These are phyloP conservation scores for Catenaria anguillulae DNA, from an alignment of 371 early-diverging fungal genomes.

Conservation along the genomic window DNA sequence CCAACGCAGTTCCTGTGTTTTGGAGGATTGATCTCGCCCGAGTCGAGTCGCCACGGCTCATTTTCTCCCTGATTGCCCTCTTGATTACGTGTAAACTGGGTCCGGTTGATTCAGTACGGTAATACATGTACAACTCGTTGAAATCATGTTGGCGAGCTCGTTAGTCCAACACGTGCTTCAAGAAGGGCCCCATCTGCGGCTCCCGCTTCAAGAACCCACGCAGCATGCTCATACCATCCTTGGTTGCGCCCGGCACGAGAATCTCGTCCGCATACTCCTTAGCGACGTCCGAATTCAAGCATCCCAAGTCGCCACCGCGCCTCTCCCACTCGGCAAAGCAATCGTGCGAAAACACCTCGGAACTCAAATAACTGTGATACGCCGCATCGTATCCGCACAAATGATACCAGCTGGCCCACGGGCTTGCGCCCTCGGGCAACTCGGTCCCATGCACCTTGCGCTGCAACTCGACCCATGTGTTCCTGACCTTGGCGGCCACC, in stretches of 20 bases:
- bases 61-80: too few species aligned
- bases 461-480: conserved; percentile 6
- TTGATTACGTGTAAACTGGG: too few species aligned
- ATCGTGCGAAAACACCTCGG: conserved; percentile 10
- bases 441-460: conserved; percentile 1
- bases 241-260: conserved; percentile 5
- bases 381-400: conserved; percentile 10
- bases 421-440: neutral
- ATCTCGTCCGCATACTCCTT: conserved; percentile 1
- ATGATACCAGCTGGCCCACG: conserved; percentile 7
- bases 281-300: conserved; percentile 1
- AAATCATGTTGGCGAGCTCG: too few species aligned
- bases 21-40: too few species aligned
- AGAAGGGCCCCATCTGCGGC: conserved; percentile 5
- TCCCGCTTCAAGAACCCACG: conserved; percentile 2
- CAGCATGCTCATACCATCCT: neutral
- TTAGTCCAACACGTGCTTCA: conserved; percentile 5
- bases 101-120: too few species aligned
- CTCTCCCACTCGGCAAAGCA: conserved; percentile 4
- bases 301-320: neutral
- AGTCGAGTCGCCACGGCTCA: too few species aligned
- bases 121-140: too few species aligned
- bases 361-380: conserved; percentile 4
- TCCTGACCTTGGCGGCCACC: neutral
- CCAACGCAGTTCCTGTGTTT: too few species aligned